These are phyloP conservation scores for Microdochium nivale DNA, from an alignment of 2,329 filamentous ascomycete species.

Conservation along the genomic window DNA sequence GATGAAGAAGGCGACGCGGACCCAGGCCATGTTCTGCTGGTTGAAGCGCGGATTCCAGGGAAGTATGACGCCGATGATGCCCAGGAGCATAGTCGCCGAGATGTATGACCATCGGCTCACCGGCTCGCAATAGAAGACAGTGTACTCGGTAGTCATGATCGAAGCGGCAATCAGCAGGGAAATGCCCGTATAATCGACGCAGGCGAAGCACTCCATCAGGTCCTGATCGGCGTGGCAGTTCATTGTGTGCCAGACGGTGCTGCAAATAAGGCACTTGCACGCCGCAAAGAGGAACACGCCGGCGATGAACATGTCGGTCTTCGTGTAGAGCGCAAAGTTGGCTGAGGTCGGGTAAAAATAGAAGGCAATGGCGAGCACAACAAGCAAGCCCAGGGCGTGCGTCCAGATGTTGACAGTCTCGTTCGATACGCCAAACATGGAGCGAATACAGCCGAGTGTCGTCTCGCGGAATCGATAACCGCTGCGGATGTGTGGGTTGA, in stretches of 20 bases:
- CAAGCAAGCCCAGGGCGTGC: slow-evolving; percentile 78
- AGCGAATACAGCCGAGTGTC: slow-evolving; percentile 80
- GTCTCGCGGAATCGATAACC: slow-evolving; percentile 93
- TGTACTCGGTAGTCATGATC: slow-evolving; percentile 98
- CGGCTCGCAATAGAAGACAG: slow-evolving; percentile 96
- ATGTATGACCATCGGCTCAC: slow-evolving; percentile 82
- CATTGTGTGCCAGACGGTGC: slow-evolving; percentile 97
- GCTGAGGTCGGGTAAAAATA: slow-evolving; percentile 89
- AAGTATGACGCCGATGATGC: slow-evolving; percentile 78
- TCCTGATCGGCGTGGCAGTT: slow-evolving; percentile 87
- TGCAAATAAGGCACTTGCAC: slow-evolving; percentile 90
- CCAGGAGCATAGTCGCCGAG: slow-evolving; percentile 68
- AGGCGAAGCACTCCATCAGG: slow-evolving; percentile 90
- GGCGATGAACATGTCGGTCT: slow-evolving; percentile 82
- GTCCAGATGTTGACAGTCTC: slow-evolving; percentile 98
- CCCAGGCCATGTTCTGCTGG: slow-evolving; percentile 83
- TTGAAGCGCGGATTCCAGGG: slow-evolving; percentile 98
- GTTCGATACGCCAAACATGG: slow-evolving; percentile 78
- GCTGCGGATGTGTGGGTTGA: slow-evolving; percentile 85
- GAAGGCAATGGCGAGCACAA: slow-evolving; percentile 83
- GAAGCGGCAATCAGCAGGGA: slow-evolving; percentile 89
- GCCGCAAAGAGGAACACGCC: slow-evolving; percentile 95
- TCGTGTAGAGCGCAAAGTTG: slow-evolving; percentile 81
- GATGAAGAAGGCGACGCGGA: slow-evolving; percentile 84
- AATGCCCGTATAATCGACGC: slow-evolving; percentile 97